phyloP scores from a whole-genome alignment of 768 basidiomycete species.

The Termitomyces sp. region DNA sequence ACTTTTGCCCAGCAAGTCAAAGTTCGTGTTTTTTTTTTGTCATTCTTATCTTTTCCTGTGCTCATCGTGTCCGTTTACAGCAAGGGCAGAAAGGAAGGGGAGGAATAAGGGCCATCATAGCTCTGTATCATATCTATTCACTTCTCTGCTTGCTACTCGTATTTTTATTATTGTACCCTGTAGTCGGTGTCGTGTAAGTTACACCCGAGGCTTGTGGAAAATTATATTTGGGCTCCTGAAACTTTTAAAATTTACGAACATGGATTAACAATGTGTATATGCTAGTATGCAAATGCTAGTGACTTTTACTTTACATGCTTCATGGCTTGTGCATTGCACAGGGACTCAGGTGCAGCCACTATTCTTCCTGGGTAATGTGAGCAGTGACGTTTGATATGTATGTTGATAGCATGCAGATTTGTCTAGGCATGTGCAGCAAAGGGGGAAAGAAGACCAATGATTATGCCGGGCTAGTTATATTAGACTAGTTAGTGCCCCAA shows the following conservation, averaged over 20 bases:
- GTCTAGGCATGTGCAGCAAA: too few species aligned
- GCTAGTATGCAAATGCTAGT: too few species aligned
- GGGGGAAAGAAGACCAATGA: too few species aligned
- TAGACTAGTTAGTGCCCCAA: too few species aligned
- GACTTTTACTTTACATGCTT: too few species aligned
- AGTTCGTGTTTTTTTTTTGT: slow-evolving; percentile 14
- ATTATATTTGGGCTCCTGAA: background rate
- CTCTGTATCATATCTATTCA: slow-evolving; percentile 13
- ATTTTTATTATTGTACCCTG: slow-evolving; percentile 16
- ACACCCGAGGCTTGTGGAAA: background rate
- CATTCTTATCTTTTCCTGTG: background rate
- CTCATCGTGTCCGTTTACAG: slow-evolving; percentile 13
- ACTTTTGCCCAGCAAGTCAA: slow-evolving; percentile 39
- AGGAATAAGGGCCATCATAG: slow-evolving; percentile 25
- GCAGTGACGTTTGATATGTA: too few species aligned
- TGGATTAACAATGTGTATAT: background rate
- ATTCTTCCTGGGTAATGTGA: too few species aligned
- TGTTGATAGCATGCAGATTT: too few species aligned
- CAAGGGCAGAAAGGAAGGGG: slow-evolving; percentile 39
- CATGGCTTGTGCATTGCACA: too few species aligned
- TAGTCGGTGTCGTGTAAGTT: slow-evolving; percentile 13
- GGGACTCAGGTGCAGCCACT: too few species aligned
- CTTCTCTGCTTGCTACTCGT: slow-evolving; percentile 14
- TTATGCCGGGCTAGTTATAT: too few species aligned
- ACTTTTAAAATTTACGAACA: background rate